A percentile compares a stretch with the other conserved stretches of the same genome.
Evolutionary conservation across 305 asterid species (phyloP).

Genomic region (Rubia peregrina): DNA sequence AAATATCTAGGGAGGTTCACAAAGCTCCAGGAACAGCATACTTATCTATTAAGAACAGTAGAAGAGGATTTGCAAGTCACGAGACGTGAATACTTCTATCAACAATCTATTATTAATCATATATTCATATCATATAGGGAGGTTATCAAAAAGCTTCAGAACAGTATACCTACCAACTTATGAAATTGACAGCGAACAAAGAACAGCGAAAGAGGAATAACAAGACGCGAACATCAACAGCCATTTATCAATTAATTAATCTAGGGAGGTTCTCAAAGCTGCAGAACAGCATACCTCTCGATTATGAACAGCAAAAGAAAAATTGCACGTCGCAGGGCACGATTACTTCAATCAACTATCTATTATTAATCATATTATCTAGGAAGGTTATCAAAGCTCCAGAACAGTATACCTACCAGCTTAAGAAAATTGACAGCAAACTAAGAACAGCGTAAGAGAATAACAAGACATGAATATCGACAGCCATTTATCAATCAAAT

Average conservation of each 20-base stretch:
- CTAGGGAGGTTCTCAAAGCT: not conserved
- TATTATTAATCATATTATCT: too few species aligned
- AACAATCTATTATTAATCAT: too few species aligned
- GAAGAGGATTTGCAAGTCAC: too few species aligned
- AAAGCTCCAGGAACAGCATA: not conserved
- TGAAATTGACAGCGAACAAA: not conserved
- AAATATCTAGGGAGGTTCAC: not conserved
- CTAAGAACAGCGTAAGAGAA: not conserved
- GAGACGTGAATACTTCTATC: too few species aligned
- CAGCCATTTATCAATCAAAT: not conserved
- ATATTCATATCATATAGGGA: too few species aligned
- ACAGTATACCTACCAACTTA: not conserved
- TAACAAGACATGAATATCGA: not conserved
- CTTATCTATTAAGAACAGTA: too few species aligned
- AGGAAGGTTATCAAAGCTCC: too few species aligned
- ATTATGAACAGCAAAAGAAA: not conserved
- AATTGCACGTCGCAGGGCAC: not conserved
- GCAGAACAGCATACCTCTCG: not conserved
- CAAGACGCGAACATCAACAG: not conserved
- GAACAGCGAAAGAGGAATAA: not conserved
- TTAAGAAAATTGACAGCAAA: not conserved
- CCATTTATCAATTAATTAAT: not conserved
- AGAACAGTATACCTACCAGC: not conserved
- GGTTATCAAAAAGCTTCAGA: not conserved
- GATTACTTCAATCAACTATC: too few species aligned